Conservation (phyloP, 768 basidiomycete species). For the Udeniomyces megalosporus region DNA sequence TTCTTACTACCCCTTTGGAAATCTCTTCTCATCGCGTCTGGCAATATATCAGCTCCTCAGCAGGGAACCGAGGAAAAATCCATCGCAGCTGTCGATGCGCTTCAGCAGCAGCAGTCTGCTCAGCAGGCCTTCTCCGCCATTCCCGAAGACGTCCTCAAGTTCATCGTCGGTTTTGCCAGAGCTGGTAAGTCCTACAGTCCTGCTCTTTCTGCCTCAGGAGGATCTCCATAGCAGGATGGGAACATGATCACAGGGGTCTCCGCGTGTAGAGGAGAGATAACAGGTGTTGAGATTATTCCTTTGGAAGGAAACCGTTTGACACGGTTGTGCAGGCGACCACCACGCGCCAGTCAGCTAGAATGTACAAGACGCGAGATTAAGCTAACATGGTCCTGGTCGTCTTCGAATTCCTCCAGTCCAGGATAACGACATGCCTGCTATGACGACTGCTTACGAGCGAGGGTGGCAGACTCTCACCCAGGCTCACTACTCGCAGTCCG, state of each 20-base stretch:
- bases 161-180: constrained; percentile 14
- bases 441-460: constrained; percentile 84
- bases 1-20: no score
- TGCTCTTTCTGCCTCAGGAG: not conserved
- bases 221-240: no score
- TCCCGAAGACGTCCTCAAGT: constrained; percentile 14
- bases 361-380: not conserved
- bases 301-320: not conserved
- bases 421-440: constrained; percentile 76
- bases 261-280: no score
- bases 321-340: no score
- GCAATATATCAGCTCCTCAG: not conserved
- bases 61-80: not conserved
- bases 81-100: not conserved
- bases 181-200: constrained; percentile 7
- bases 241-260: no score
- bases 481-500: constrained; percentile 81
- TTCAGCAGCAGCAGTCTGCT: constrained; percentile 2
- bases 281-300: not conserved
- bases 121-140: constrained; percentile 9
- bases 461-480: constrained; percentile 96
- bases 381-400: not conserved
- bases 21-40: not conserved
- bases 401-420: constrained; percentile 32
- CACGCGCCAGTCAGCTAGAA: no score